phyloP scores from a whole-genome alignment of 2,329 filamentous ascomycete species.

The Pyricularia sp. region DNA sequence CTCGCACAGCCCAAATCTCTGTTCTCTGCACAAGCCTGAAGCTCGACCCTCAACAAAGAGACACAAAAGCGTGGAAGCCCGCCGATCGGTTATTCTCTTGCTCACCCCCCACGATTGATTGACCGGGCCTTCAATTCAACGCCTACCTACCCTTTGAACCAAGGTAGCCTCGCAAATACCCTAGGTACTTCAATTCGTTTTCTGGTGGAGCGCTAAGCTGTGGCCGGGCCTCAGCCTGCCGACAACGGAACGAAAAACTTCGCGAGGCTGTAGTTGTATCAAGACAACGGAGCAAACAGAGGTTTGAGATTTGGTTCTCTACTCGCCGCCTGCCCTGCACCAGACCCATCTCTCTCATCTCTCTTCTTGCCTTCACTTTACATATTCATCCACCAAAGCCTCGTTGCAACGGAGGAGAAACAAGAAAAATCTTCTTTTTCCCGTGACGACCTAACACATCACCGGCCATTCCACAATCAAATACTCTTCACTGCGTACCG shows the following conservation, averaged over 20 bases:
- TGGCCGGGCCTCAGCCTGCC: slow-evolving; percentile 7
- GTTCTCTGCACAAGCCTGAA: not conserved
- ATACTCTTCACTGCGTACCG: slow-evolving; percentile 2
- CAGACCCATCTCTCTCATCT: slow-evolving; percentile 2
- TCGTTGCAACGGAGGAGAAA: not conserved
- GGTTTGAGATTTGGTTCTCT: slow-evolving; percentile 15
- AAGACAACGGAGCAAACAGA: slow-evolving; percentile 10
- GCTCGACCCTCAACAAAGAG: not conserved
- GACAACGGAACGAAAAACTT: slow-evolving; percentile 3
- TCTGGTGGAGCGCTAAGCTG: slow-evolving; percentile 5
- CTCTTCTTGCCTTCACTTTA: slow-evolving; percentile 7
- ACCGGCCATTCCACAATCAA: slow-evolving; percentile 2
- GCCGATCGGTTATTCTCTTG: not conserved
- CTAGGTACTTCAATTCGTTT: slow-evolving; percentile 1
- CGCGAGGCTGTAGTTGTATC: slow-evolving; percentile 5
- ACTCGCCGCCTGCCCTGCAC: slow-evolving; percentile 9
- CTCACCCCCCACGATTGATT: not conserved
- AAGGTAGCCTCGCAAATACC: not conserved
- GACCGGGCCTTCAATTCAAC: not conserved
- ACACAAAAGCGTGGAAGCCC: not conserved
- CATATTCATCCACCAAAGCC: not conserved
- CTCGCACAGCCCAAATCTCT: not conserved
- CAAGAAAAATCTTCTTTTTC: not conserved
- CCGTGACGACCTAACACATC: not conserved
- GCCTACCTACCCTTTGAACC: not conserved